Evolutionary conservation across 2,329 filamentous ascomycete genomes (phyloP).

Genomic region (Lachnellula suecica): DNA sequence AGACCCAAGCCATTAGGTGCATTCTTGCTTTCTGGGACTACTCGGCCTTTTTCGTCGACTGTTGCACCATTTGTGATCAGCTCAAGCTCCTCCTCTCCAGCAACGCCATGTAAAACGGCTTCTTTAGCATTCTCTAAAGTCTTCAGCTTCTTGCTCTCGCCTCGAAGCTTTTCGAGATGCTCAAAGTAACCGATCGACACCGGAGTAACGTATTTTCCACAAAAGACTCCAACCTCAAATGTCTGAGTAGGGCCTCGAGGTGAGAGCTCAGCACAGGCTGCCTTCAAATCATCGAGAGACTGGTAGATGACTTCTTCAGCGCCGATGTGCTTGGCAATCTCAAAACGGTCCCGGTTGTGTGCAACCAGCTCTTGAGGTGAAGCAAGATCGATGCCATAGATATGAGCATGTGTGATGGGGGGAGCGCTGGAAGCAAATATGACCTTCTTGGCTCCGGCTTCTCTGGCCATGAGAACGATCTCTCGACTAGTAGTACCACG

Average conservation of each 20-base stretch:
- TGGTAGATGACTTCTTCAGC: slow-evolving; percentile 78
- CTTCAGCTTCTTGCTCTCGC: slow-evolving; percentile 68
- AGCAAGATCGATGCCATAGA: slow-evolving; percentile 79
- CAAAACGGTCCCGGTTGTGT: slow-evolving; percentile 59
- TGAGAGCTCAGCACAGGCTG: slow-evolving; percentile 72
- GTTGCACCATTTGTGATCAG: slow-evolving; percentile 62
- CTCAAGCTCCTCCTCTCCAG: slow-evolving; percentile 58
- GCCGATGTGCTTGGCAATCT: slow-evolving; percentile 67
- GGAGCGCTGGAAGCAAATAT: slow-evolving; percentile 83
- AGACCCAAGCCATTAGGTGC: slow-evolving; percentile 8
- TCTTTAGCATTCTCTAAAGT: slow-evolving; percentile 63
- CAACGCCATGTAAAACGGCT: slow-evolving; percentile 62
- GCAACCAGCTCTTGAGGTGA: slow-evolving; percentile 71
- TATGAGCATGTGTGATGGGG: slow-evolving; percentile 80
- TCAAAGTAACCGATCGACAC: slow-evolving; percentile 81
- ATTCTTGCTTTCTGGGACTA: slow-evolving; percentile 44
- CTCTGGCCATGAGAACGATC: slow-evolving; percentile 80
- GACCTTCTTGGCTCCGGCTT: slow-evolving; percentile 79
- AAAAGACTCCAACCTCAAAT: slow-evolving; percentile 93
- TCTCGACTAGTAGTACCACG: slow-evolving; percentile 79
- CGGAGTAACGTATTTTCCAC: slow-evolving; percentile 79
- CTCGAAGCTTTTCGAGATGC: slow-evolving; percentile 70
- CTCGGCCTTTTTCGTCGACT: slow-evolving; percentile 53
- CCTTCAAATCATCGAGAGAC: slow-evolving; percentile 75
- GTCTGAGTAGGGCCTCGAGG: slow-evolving; percentile 56